Evolutionary conservation across 2,329 filamentous ascomycete genomes (phyloP), one percentile per base, ranked within the genome.

Genomic region (Cryphonectria parasitica): DNA sequence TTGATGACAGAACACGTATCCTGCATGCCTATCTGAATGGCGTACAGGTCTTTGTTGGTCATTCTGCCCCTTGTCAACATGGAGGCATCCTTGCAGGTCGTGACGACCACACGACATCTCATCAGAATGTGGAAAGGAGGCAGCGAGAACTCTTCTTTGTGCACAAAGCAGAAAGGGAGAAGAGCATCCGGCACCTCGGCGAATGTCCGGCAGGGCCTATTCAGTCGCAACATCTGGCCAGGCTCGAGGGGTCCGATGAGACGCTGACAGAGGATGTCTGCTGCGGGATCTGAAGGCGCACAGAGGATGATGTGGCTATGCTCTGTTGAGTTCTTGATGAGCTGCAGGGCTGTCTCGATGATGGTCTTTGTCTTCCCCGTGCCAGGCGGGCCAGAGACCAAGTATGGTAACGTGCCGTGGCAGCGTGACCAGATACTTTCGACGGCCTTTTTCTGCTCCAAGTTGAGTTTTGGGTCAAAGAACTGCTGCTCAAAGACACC

Each of bases 311-410:
- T 75, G 63, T 77, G 75, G 2, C 69, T 69, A 8, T 67, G 56
- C 11, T 61, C 41, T 8, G 39, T 56, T 13, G 73, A 69, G 49
- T 74, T 73, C 39, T 67, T 72, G 19, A 74, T 56, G 13, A 76
- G 66, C 68, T 76, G 75, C 22, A 77, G 65, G 8, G 73, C 73
- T 3, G 67, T 73, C 64, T 77, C 75, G 61, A 76, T 75, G 49
- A 77, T 67, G 4, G 75, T 77, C 70, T 74, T 76, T 10, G 75
- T 75, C 66, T 76, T 77, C 13, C 75, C 75, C 0, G 74, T 76
- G 13, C 75, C 75, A 1, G 75, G 75, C 6, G 75, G 75, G 13
- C 75, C 75, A 1, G 74, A 75, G n/a, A 77, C 75, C n/a, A 76
- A 67, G 45, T 75, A 77, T 2, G 75, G 75, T n/a, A 77, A 63